Base-by-base conservation (phyloP, 305 asterid genomes). In the Caryopteris hybrid region DNA sequence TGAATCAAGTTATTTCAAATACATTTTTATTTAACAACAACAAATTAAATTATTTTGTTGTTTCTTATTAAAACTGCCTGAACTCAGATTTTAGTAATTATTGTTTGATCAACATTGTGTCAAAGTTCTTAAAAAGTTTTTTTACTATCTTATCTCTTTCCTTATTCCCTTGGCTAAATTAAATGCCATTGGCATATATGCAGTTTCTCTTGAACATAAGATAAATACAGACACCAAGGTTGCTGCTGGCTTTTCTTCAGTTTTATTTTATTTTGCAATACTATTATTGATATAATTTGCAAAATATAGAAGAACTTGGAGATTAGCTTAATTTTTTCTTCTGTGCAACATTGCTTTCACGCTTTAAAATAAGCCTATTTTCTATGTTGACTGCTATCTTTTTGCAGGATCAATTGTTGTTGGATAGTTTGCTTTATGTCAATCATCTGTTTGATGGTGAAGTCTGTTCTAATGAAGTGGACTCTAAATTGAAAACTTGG, bases 381-480 rank as follows among this genome's bases (percentile, higher is more conserved):
- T 64, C 46, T 54, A 31, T 63, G 50, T 13, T 51, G 68, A 22
- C 34, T 62, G 61, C 59, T 52, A 42, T 73, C 55, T 66, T 76
- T 36, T 80, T 80, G 74, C 93, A 94, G 99, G 95, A 89, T 71
- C 86, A 79, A 68, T 60, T 79, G 72, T 75, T 82, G 70, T 68
- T 70, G n/a, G 72, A 79, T 23, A 72, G 87, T 72, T 63, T 69
- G 29, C 79, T 67, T 63, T 91, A 84, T 78, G 80, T 81, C 48
- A 71, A 66, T 76, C 51, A 47, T 63, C 61, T 68, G 63, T 70
- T 79, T 64, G 64, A 66, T 38, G 62, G 77, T 53, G 84, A 63
- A 14, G 61, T 56, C 31, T 38, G 25, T 69, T 70, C 74, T 58
- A 74, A 71, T 63, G 84, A 80, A 56, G 81, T 69, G 13, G 73